Percentiles rank a stretch among this genome's conserved stretches.
Evolutionary conservation across 495 filamentous ascomycete genomes (phyloP).

Genomic region (Xanthoparmelia taractica): DNA sequence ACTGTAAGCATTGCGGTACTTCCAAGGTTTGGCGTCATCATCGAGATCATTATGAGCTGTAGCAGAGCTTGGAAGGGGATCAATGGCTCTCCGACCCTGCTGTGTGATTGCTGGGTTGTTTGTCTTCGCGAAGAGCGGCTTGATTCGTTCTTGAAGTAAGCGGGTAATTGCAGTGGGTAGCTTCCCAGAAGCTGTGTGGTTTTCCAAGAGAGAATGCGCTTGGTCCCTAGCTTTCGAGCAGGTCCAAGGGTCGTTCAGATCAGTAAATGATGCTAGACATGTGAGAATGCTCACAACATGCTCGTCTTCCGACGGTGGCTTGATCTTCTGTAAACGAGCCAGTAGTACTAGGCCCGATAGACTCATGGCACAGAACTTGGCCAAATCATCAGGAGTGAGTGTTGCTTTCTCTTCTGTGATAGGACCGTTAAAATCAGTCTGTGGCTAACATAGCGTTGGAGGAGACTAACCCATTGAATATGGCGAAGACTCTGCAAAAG

Average conservation of each 20-base stretch:
- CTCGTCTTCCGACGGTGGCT: not conserved
- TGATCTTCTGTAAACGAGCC: slow-evolving; percentile 10
- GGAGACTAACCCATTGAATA: slow-evolving; percentile 18
- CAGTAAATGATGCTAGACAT: slow-evolving; percentile 41
- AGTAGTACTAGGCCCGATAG: slow-evolving; percentile 13
- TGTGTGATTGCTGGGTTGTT: slow-evolving; percentile 54
- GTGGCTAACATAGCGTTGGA: not conserved
- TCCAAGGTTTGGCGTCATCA: slow-evolving; percentile 62
- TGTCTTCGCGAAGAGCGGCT: slow-evolving; percentile 63
- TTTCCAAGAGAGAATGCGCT: slow-evolving; percentile 38
- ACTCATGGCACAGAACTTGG: slow-evolving; percentile 10
- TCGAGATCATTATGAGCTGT: slow-evolving; percentile 43
- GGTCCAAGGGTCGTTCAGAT: slow-evolving; percentile 48
- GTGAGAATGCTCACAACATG: slow-evolving; percentile 34
- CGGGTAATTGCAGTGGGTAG: slow-evolving; percentile 36
- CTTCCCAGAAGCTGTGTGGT: slow-evolving; percentile 21
- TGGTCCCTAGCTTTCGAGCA: slow-evolving; percentile 29
- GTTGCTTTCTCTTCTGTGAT: slow-evolving; percentile 10
- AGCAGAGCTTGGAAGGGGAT: slow-evolving; percentile 37
- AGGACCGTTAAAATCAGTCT: not conserved
- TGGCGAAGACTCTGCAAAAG: slow-evolving; percentile 21
- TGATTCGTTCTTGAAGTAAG: slow-evolving; percentile 42
- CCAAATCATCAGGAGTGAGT: slow-evolving; percentile 11
- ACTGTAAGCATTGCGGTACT: slow-evolving; percentile 51
- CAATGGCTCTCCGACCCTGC: slow-evolving; percentile 52